Conservation (phyloP, 495 filamentous ascomycete genomes). For the Penicillium maclennaniae region DNA sequence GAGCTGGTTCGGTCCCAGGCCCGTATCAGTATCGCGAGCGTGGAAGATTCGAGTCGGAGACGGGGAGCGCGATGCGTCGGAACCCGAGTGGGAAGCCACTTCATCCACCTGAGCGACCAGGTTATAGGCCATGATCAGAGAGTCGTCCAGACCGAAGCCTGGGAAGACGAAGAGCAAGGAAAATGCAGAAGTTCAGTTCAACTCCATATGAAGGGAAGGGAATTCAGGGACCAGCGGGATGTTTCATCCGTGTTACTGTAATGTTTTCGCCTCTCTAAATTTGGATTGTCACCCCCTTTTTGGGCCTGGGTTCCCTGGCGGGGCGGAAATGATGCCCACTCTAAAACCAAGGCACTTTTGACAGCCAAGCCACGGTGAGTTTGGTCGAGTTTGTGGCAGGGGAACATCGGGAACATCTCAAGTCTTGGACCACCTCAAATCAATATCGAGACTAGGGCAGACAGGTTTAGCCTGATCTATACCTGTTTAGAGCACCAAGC, state of each 20-base stretch:
- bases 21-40: slow-evolving; percentile 24
- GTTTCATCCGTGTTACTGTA: slow-evolving; percentile 10
- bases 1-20: slow-evolving; percentile 20
- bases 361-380: background rate
- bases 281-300: background rate
- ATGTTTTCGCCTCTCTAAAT: background rate
- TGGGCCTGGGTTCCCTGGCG: background rate
- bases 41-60: slow-evolving; percentile 27
- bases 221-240: slow-evolving; percentile 2
- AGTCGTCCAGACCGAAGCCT: slow-evolving; percentile 8
- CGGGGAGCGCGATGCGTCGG: slow-evolving; percentile 29
- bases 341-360: slow-evolving; percentile 1
- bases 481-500: too few relatives aligned
- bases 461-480: background rate
- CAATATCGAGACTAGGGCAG: background rate
- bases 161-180: slow-evolving; percentile 3
- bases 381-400: background rate
- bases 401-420: too few relatives aligned
- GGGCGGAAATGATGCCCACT: background rate
- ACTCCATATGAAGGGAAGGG: background rate
- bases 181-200: background rate
- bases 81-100: slow-evolving; percentile 37
- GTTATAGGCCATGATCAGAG: slow-evolving; percentile 45
- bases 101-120: slow-evolving; percentile 44
- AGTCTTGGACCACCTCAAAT: slow-evolving; percentile 4